A percentile compares a stretch with the other conserved stretches of the same genome.
These are phyloP conservation scores for Penicillium desertorum DNA, from an alignment of 495 filamentous ascomycete genomes.

Conservation along the genomic window DNA sequence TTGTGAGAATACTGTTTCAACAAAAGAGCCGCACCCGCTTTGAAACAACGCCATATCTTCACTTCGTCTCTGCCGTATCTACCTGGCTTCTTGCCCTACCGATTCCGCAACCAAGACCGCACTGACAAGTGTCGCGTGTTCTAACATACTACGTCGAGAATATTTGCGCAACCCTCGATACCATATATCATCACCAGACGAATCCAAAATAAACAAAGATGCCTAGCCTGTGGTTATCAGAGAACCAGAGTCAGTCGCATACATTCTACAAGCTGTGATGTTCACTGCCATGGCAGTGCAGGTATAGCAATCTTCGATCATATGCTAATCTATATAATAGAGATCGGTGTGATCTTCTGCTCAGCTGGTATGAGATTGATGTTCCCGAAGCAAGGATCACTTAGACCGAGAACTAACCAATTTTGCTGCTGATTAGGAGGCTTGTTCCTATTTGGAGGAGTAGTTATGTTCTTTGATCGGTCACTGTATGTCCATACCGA, in stretches of 20 bases:
- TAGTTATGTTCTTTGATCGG: conserved; percentile 95
- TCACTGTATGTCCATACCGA: conserved; percentile 63
- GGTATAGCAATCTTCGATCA: neutral
- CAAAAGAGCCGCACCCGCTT: too few relatives aligned
- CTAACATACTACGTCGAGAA: neutral
- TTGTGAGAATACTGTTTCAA: neutral
- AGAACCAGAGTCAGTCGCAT: conserved; percentile 79
- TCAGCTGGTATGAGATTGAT: conserved; percentile 73
- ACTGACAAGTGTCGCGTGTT: neutral
- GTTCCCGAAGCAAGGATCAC: neutral
- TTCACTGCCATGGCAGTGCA: neutral
- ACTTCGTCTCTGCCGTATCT: neutral
- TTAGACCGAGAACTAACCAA: neutral
- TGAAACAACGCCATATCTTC: neutral
- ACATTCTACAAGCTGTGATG: neutral
- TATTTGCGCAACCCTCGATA: neutral
- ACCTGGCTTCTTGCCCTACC: conserved; percentile 1
- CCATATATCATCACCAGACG: neutral
- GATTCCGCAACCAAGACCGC: neutral
- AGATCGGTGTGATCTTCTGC: conserved; percentile 95
- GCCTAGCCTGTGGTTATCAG: conserved; percentile 91
- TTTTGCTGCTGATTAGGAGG: conserved; percentile 56
- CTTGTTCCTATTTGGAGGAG: conserved; percentile 89
- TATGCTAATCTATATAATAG: conserved; percentile 43
- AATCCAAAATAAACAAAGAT: conserved; percentile 30